These are phyloP conservation scores for Massospora cicadina DNA, from an alignment of 371 early-diverging fungal species.

Conservation along the genomic window DNA sequence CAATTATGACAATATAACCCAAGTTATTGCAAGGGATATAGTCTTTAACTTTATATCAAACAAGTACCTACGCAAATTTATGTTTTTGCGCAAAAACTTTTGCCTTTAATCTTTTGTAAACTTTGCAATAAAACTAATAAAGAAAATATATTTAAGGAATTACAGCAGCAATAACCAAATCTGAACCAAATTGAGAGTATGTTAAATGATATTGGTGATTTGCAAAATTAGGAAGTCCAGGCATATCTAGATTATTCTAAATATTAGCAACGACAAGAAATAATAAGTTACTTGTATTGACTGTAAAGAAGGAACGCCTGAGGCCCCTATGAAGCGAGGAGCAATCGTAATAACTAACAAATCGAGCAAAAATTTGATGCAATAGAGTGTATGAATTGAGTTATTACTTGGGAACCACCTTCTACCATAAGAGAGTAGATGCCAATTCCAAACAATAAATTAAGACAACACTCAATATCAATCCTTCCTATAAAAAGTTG, in stretches of 20 bases:
- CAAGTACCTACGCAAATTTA: too few relatives aligned
- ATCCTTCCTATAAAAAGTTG: not conserved
- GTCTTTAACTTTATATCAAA: too few relatives aligned
- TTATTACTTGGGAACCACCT: conserved; percentile 1
- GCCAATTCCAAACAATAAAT: not conserved
- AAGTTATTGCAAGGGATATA: too few relatives aligned
- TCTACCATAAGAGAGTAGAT: conserved; percentile 1
- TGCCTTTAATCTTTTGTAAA: too few relatives aligned
- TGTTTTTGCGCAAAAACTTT: too few relatives aligned
- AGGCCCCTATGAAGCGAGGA: conserved; percentile 43
- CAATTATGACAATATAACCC: too few relatives aligned
- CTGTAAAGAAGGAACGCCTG: conserved; percentile 23
- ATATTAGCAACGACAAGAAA: not conserved
- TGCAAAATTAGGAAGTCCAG: not conserved
- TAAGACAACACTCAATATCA: not conserved
- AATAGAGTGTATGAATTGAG: not conserved
- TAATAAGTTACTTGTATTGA: not conserved
- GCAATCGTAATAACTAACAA: conserved; percentile 58
- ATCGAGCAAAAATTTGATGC: conserved; percentile 20
- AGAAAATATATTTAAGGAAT: not conserved
- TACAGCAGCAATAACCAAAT: not conserved
- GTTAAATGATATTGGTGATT: not conserved
- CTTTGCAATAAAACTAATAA: too few relatives aligned
- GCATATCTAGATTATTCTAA: not conserved
- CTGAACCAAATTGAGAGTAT: conserved; percentile 3